Conservation (phyloP, 441 rosid species). For the Francoa sonchifolia region DNA sequence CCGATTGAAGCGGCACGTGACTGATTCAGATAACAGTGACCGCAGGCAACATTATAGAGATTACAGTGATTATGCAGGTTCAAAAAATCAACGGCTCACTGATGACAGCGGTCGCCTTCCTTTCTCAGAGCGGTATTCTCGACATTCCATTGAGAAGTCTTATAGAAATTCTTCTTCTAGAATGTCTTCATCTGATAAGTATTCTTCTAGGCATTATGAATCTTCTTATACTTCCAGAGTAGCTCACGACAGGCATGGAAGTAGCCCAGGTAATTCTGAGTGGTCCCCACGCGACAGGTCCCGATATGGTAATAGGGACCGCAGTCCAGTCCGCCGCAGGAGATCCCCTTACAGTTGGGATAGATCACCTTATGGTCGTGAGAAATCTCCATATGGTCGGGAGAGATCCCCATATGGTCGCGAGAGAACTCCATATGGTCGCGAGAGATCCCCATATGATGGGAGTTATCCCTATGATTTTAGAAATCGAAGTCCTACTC, state of each 20-base stretch:
- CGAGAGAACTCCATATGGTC: conserved; percentile 29
- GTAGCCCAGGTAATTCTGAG: conserved; percentile 66
- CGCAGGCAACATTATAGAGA: conserved; percentile 58
- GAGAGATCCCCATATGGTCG: conserved; percentile 26
- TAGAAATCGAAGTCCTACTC: conserved; percentile 70
- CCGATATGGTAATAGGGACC: conserved; percentile 56
- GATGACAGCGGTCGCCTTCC: conserved; percentile 52
- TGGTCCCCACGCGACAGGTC: conserved; percentile 63
- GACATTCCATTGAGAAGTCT: conserved; percentile 51
- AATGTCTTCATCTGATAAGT: conserved; percentile 49
- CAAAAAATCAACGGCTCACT: conserved; percentile 67
- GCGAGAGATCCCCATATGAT: conserved; percentile 68
- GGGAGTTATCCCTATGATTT: conserved; percentile 52
- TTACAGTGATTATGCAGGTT: conserved; percentile 46
- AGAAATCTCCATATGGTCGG: conserved; percentile 26
- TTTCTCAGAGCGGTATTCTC: conserved; percentile 55
- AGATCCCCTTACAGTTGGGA: conserved; percentile 34
- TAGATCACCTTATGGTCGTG: conserved; percentile 34
- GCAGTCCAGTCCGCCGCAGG: conserved; percentile 58
- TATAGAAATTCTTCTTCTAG: conserved; percentile 59
- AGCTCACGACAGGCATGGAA: conserved; percentile 65
- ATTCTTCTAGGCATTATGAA: conserved; percentile 68
- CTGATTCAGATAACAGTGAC: conserved; percentile 58
- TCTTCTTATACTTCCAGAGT: conserved; percentile 51
- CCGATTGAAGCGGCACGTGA: conserved; percentile 68